phyloP scores from a whole-genome alignment of 1,139 yeast species.

The Lodderomyces oxycetoniae region DNA sequence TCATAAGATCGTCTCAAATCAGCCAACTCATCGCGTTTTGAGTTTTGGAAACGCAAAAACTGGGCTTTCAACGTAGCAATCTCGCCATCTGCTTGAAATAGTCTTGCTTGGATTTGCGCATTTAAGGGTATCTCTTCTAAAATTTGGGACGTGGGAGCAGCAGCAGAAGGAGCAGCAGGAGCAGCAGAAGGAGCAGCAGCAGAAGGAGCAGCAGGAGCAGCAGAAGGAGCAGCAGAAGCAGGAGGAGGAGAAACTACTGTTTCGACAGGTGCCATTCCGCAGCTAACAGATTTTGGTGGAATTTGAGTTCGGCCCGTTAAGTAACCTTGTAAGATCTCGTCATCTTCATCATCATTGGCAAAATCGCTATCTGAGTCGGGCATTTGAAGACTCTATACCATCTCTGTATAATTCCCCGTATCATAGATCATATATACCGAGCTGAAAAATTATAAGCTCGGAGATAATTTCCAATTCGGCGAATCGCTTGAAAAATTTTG shows the following conservation, averaged over 20 bases:
- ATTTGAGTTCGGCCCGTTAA: slow-evolving; percentile 8
- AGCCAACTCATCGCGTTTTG: slow-evolving; percentile 40
- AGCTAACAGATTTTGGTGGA: background rate
- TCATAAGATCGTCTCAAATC: slow-evolving; percentile 35
- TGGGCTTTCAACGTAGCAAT: slow-evolving; percentile 70
- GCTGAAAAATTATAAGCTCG: too few species aligned
- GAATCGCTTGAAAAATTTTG: too few species aligned
- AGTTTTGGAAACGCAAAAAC: slow-evolving; percentile 44
- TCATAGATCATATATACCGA: too few species aligned
- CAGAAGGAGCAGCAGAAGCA: background rate
- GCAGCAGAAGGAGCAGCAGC: background rate
- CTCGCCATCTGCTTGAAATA: slow-evolving; percentile 66
- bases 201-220: background rate
- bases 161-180: background rate
- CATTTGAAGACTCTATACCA: slow-evolving; percentile 4
- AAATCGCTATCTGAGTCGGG: slow-evolving; percentile 18
- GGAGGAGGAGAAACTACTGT: slow-evolving; percentile 3
- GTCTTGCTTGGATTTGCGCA: slow-evolving; percentile 19
- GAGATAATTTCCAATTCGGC: too few species aligned
- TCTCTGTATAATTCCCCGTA: too few species aligned
- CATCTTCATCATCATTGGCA: slow-evolving; percentile 40
- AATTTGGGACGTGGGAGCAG: slow-evolving; percentile 7
- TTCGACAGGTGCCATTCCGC: background rate
- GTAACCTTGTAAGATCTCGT: slow-evolving; percentile 24
- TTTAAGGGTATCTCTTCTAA: slow-evolving; percentile 3